Evolutionary conservation across 805 yeast genomes (phyloP).

Genomic region (Candida adriatica): DNA sequence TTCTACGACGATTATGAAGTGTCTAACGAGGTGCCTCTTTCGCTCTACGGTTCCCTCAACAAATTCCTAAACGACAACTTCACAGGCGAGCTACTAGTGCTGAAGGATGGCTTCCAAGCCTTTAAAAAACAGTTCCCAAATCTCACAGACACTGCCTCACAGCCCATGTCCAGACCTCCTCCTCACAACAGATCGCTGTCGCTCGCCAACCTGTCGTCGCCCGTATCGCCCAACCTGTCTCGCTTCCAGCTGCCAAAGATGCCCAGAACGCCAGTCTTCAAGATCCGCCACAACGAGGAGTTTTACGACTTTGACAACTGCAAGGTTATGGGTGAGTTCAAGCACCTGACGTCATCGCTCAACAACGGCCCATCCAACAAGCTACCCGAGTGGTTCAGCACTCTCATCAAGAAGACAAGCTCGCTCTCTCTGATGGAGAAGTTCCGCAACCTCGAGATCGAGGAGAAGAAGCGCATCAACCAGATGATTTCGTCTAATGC

Average conservation of each 20-base stretch:
- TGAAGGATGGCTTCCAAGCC: conserved; percentile 35
- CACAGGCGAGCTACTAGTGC: conserved; percentile 34
- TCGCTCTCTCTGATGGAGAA: conserved; percentile 33
- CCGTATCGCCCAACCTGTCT: conserved; percentile 27
- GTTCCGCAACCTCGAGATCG: conserved; percentile 60
- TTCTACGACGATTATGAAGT: conserved; percentile 20
- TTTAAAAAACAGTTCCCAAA: conserved; percentile 27
- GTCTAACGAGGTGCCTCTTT: conserved; percentile 25
- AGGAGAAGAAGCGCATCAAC: conserved; percentile 63
- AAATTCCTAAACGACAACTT: conserved; percentile 39
- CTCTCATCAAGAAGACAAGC: conserved; percentile 19
- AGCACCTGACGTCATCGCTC: conserved; percentile 7
- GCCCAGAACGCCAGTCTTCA: conserved; percentile 36
- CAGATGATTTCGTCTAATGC: conserved; percentile 23
- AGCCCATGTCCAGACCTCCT: conserved; percentile 3
- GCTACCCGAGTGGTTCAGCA: conserved; percentile 41
- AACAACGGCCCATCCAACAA: conserved; percentile 5
- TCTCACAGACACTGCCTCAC: conserved; percentile 14
- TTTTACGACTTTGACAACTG: conserved; percentile 17
- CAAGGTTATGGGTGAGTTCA: conserved; percentile 18
- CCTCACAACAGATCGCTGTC: conserved; percentile 20
- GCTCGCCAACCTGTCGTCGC: conserved; percentile 9
- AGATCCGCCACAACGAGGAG: conserved; percentile 51
- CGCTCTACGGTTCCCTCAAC: conserved; percentile 39
- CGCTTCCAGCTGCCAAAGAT: conserved; percentile 48